Evolutionary conservation across 371 early-diverging fungal genomes (phyloP).

Genomic region (Lichtheimia ramosa): DNA sequence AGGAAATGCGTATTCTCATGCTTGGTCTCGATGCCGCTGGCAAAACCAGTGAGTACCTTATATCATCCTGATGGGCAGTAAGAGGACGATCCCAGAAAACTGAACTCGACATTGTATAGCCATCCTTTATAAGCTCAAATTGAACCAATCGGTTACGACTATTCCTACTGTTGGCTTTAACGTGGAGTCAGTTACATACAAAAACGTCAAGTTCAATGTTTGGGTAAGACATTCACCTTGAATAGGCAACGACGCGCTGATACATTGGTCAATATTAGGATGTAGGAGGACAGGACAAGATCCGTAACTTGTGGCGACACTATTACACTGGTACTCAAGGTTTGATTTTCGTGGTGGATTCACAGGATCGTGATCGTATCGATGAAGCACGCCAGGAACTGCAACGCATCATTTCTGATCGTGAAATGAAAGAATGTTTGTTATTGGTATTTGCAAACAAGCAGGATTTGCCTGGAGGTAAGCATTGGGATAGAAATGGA

Average conservation of each 20-base stretch:
- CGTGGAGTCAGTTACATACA: constrained; percentile 87
- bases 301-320: constrained; percentile 87
- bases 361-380: constrained; percentile 81
- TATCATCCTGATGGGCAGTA: not conserved
- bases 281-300: constrained; percentile 91
- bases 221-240: constrained; percentile 45
- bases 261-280: constrained; percentile 49
- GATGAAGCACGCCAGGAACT: constrained; percentile 84
- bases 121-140: constrained; percentile 87
- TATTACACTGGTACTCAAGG: constrained; percentile 89
- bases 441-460: constrained; percentile 87
- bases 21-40: constrained; percentile 94
- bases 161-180: constrained; percentile 91
- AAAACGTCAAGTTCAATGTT: constrained; percentile 90
- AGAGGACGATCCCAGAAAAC: not conserved
- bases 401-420: constrained; percentile 77
- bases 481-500: constrained; percentile 4
- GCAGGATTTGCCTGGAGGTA: constrained; percentile 81
- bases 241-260: not conserved
- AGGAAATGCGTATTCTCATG: constrained; percentile 90
- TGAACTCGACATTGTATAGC: constrained; percentile 43
- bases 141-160: constrained; percentile 84
- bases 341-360: constrained; percentile 86
- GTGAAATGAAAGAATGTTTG: constrained; percentile 83
- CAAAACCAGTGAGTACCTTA: constrained; percentile 88